A percentile compares a stretch with the other conserved stretches of the same genome.
Conservation (phyloP, 2,329 filamentous ascomycete genomes). For the Talaromyces rugulosus region DNA sequence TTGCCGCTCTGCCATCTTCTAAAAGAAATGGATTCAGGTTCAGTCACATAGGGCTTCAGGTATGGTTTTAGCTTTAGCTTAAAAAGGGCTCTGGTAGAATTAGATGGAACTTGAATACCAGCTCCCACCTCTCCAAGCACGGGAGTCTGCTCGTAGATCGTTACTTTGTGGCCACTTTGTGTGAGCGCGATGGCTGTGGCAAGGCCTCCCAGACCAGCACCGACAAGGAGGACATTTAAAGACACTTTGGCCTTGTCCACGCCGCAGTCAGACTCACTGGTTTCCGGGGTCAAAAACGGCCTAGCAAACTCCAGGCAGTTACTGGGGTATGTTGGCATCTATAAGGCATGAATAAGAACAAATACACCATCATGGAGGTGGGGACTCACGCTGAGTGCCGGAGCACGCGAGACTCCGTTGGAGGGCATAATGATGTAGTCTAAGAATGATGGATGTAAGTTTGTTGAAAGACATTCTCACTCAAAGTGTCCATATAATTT, state of each 20-base stretch:
- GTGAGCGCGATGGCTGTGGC: neutral
- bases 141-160: conserved; percentile 36
- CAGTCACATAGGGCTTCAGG: conserved; percentile 21
- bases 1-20: conserved; percentile 24
- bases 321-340: neutral
- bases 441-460: no score
- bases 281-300: neutral
- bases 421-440: no score
- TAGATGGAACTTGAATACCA: conserved; percentile 29
- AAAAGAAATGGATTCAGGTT: conserved; percentile 23
- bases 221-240: conserved; percentile 26
- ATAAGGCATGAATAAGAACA: no score
- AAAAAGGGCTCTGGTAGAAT: conserved; percentile 22
- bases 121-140: conserved; percentile 28
- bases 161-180: conserved; percentile 17
- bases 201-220: conserved; percentile 21
- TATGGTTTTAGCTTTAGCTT: conserved; percentile 22
- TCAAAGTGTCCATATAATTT: no score
- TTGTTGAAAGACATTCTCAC: no score
- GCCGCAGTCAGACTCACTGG: no score
- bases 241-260: no score
- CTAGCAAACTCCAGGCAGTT: neutral
- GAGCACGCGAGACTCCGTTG: no score
- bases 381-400: no score
- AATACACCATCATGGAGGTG: no score